Base-by-base conservation (phyloP, 306 rosid species). In the Inga oerstediana region DNA sequence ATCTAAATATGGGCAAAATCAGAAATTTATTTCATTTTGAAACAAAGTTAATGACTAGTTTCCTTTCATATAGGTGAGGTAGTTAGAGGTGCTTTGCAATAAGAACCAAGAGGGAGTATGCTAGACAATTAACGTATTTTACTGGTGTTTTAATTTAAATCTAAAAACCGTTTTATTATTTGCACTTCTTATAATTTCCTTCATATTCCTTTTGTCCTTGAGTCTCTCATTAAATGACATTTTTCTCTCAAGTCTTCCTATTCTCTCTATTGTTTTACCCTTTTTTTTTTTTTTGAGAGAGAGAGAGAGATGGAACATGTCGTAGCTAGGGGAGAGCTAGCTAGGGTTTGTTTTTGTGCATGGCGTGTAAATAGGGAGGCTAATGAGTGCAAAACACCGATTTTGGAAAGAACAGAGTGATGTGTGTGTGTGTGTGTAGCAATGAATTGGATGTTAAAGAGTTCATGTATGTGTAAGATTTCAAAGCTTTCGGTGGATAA, bases 401-500 rank as follows among this genome's bases (percentile, higher is more conserved):
- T 35, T 80, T 54, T 83, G 78, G 72, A 77, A 80, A 80, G 68
- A 74, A 64, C 17, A 73, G 30, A 52, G 68, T 62, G 37, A 12
- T 12, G 64, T 45, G 71, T 45, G 58, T 2, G 45, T 39, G 58
- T 7, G 43, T 39, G 8, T 5, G 43, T 7, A 71, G 69, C 41
- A 39, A 69, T 58, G 78, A 22, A 46, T 65, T 79, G 65, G 83
- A 84, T 76, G 74, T 30, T 30, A 58, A 12, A 56, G 81, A 54
- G 69, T 76, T 54, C 30, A 32, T 32, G 39, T 41, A 35, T 15
- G 16, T 49, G 8, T 39, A 39, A 39, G 14, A 61, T 27, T 24
- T 27, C 17, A 13, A 76, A 74, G 44, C 78, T 88, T 85, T 81
- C 86, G 91, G 91, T 71, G 89, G 86, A 88, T 72, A 71, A 51